phyloP scores from a whole-genome alignment of 2,329 filamentous ascomycete genomes.

The Penicillium griseofulvum region DNA sequence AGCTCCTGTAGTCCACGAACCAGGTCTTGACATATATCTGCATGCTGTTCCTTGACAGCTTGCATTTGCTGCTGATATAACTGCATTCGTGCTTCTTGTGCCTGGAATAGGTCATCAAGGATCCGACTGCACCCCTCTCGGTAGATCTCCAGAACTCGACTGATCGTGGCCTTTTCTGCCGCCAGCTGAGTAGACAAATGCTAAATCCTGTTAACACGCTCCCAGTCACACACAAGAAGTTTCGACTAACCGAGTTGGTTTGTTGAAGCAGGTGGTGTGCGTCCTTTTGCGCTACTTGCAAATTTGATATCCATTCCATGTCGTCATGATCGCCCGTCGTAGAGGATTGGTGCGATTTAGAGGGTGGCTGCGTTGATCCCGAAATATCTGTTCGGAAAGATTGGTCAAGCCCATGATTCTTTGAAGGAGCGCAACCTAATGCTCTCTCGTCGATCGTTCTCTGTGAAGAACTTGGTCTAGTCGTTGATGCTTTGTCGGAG shows the following conservation, averaged over 20 bases:
- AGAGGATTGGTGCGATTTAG: not conserved
- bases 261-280: conserved; percentile 26
- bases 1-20: conserved; percentile 29
- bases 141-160: conserved; percentile 46
- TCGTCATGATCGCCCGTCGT: not conserved
- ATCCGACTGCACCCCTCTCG: conserved; percentile 44
- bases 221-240: not conserved
- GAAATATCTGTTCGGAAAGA: not conserved
- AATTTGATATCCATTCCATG: conserved; percentile 20
- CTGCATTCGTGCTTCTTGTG: conserved; percentile 40
- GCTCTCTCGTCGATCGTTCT: conserved; percentile 1
- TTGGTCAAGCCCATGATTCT: not conserved
- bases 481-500: not conserved
- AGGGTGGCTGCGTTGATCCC: not conserved
- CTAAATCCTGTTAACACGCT: conserved; percentile 23
- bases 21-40: conserved; percentile 30
- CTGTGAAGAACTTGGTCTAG: conserved; percentile 1
- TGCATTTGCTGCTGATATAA: conserved; percentile 30
- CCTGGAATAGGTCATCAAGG: conserved; percentile 42
- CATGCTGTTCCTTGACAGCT: conserved; percentile 29
- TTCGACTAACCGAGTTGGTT: conserved; percentile 30
- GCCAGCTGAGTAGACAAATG: conserved; percentile 47
- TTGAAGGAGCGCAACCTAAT: not conserved
- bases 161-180: conserved; percentile 46
- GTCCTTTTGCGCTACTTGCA: conserved; percentile 19